Percentiles rank a stretch among this genome's conserved stretches.
These are phyloP conservation scores for Dryas drummondii DNA, from an alignment of 306 rosid genomes.

Conservation along the genomic window DNA sequence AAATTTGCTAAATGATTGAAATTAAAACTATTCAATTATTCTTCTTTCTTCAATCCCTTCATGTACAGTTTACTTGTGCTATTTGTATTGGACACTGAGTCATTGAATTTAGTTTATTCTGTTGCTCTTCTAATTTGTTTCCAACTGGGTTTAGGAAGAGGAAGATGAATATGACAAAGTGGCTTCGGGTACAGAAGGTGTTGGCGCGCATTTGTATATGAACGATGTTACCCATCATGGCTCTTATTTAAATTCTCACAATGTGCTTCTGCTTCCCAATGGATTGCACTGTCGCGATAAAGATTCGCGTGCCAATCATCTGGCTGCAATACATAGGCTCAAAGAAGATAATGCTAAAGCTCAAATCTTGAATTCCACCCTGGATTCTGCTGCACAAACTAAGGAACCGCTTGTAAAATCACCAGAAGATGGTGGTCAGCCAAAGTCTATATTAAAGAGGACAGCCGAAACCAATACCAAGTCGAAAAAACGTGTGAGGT, in stretches of 20 bases:
- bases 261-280: constrained; percentile 16
- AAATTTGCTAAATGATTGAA: background rate
- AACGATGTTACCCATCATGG: constrained; percentile 11
- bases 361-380: background rate
- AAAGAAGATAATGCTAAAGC: constrained; percentile 32
- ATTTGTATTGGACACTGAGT: background rate
- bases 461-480: constrained; percentile 14
- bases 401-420: background rate
- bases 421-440: constrained; percentile 15
- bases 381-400: background rate
- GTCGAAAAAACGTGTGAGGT: constrained; percentile 33
- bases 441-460: constrained; percentile 36
- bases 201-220: constrained; percentile 29
- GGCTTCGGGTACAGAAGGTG: constrained; percentile 28
- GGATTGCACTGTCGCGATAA: background rate
- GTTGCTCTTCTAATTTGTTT: background rate
- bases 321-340: constrained; percentile 32
- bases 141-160: constrained; percentile 30
- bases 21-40: background rate
- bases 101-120: background rate
- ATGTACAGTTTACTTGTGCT: background rate
- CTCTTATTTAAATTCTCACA: constrained; percentile 33
- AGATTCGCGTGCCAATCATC: constrained; percentile 28
- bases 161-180: constrained; percentile 43
- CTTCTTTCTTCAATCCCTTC: background rate